Base-by-base conservation (phyloP, 2,329 filamentous ascomycete species). In the Dichotomopilus funicola region DNA sequence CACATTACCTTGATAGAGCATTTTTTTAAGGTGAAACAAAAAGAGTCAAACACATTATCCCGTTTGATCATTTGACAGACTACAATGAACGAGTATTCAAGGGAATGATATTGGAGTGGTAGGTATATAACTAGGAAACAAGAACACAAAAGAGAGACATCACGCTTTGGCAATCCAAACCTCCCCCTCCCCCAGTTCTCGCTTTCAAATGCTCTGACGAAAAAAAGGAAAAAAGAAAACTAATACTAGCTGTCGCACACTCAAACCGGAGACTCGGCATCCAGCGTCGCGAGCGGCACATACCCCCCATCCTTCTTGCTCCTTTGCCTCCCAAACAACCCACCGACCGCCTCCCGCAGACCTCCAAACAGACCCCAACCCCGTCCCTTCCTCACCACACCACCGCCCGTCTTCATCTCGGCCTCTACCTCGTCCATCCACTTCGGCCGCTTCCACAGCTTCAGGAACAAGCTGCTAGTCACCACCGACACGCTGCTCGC, bases 401-500 rank as follows among this genome's bases (percentile, higher is more conserved):
- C 75, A 54, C 80, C 37, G 6, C 40, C 40, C 11, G 12, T 80
- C 62, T 79, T 78, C 62, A 87, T 83, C 36, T 87, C 74, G 11
- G 49, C 45, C 54, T 77, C 75, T 6, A 81, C 80, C 44, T 88
- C 82, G 46, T 89, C 82, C 88, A 97, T 92, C 91, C 91, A 97
- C 35, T 73, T 72, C 0, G 94, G 94, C 12, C 91, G 78, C 60
- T 77, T 82, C 91, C 92, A 97, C 68, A 89, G 85, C 69, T 90
- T 95, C 59, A 99, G 77, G 41, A 95, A 78, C 54, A 99, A 74
- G 63, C 86, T 90, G 69, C 86, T 91, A 5, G 86, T 77, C 0
- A 97, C 92, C 4, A 99, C 94, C 57, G 87, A 94, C 47, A 99
- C 90, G 62, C 87, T 92, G 56, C 88, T 94, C 61, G 81, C 83